A percentile compares a stretch with the other conserved stretches of the same genome.
phyloP scores from a whole-genome alignment of 2,329 filamentous ascomycete genomes.

The Neofusicoccum kwambonambiense region DNA sequence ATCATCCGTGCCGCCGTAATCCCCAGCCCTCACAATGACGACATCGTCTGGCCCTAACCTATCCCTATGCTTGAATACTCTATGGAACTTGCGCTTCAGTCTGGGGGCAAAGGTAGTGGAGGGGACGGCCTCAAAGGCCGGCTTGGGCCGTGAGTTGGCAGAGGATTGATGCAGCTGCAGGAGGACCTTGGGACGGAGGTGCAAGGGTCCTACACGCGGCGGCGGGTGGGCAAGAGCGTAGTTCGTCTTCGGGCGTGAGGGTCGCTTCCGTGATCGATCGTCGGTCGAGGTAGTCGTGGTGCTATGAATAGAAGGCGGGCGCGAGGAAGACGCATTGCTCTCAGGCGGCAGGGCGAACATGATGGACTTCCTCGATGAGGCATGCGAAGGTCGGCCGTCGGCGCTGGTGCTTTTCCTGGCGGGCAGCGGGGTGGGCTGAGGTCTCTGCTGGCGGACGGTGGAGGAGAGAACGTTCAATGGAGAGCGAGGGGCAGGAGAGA shows the following conservation, averaged over 20 bases:
- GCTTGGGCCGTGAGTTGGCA: conserved; percentile 59
- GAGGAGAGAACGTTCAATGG: conserved; percentile 36
- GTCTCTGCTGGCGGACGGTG: conserved; percentile 28
- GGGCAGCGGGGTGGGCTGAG: conserved; percentile 20
- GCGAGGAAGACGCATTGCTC: conserved; percentile 21
- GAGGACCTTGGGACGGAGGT: conserved; percentile 66
- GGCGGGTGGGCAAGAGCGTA: conserved; percentile 68
- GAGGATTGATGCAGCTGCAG: conserved; percentile 71
- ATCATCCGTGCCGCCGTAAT: conserved; percentile 51
- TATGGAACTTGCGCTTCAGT: conserved; percentile 52
- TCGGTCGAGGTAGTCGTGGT: conserved; percentile 22
- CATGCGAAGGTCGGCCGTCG: conserved; percentile 18
- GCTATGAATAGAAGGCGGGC: conserved; percentile 7
- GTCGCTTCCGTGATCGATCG: conserved; percentile 44
- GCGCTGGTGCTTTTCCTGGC: conserved; percentile 4
- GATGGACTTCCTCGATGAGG: conserved; percentile 16
- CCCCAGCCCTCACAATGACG: conserved; percentile 68
- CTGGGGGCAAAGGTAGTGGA: conserved; percentile 58
- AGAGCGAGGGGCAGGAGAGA: conserved; percentile 33
- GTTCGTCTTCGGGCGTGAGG: conserved; percentile 57
- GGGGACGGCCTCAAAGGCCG: conserved; percentile 72
- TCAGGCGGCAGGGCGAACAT: conserved; percentile 20
- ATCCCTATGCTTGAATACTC: conserved; percentile 62
- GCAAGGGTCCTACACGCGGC: conserved; percentile 58
- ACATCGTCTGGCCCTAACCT: conserved; percentile 68